A percentile compares a stretch with the other conserved stretches of the same genome.
Evolutionary conservation across 192 early-diverging fungal genomes (phyloP).

Genomic region (Pecoramyces ruminantium): DNA sequence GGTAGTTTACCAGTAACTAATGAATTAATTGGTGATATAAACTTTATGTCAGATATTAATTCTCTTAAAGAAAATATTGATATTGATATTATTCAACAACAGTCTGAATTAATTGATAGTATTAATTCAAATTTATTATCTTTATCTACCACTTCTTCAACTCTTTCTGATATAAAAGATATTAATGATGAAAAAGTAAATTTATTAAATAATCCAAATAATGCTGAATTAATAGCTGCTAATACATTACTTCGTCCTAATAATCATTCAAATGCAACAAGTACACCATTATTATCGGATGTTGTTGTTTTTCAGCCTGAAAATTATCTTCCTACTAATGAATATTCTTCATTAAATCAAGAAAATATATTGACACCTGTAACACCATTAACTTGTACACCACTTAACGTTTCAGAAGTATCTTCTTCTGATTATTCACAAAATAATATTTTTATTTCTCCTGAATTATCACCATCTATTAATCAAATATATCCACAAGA

Average conservation of each 20-base stretch:
- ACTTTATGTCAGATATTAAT: neutral
- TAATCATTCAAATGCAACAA: neutral
- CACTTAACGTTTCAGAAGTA: neutral
- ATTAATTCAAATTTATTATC: neutral
- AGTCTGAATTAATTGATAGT: neutral
- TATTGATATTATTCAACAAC: neutral
- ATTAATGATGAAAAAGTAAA: neutral
- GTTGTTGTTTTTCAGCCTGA: no score
- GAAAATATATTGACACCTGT: neutral
- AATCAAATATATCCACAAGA: neutral
- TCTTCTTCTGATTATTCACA: neutral
- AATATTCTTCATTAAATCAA: neutral
- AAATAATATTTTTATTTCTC: neutral
- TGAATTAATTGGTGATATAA: neutral
- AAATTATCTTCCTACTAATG: no score
- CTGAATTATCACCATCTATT: neutral
- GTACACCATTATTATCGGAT: neutral
- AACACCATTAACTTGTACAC: no score
- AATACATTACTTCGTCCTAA: neutral
- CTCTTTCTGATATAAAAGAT: neutral
- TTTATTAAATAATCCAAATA: neutral
- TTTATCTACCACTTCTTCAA: neutral
- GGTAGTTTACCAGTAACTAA: neutral
- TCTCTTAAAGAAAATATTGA: neutral
- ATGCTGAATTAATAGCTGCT: neutral